Evolutionary conservation across 345 rosid species (phyloP).

Genomic region (Eucalyptus pauciflora): DNA sequence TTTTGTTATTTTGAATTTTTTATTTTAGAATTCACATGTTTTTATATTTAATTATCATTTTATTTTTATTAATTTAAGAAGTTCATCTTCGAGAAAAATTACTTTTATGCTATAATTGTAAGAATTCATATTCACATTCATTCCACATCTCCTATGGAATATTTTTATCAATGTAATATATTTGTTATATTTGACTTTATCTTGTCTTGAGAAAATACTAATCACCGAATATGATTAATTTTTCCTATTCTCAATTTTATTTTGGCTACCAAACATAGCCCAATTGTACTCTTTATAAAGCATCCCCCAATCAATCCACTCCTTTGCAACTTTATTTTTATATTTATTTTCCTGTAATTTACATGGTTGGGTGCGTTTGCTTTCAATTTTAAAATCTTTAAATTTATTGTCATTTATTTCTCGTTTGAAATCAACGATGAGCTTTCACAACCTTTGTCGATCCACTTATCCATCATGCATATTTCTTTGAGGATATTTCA

Average conservation of each 20-base stretch:
- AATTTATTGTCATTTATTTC: neutral
- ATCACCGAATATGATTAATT: neutral
- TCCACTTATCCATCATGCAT: neutral
- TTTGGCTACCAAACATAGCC: neutral
- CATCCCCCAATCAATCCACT: neutral
- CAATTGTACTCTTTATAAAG: neutral
- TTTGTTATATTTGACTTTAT: fast-evolving
- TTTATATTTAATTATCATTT: no score
- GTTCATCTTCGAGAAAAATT: neutral
- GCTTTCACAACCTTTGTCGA: neutral
- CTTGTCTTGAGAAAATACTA: fast-evolving
- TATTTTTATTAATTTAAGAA: neutral
- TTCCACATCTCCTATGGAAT: neutral
- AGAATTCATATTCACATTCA: neutral
- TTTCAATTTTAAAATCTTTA: neutral
- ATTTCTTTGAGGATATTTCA: neutral
- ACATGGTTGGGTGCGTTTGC: neutral
- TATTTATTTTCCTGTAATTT: neutral
- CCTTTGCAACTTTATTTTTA: neutral
- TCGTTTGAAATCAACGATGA: neutral
- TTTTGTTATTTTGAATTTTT: no score
- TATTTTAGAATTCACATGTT: neutral
- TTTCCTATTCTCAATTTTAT: neutral
- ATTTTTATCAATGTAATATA: neutral
- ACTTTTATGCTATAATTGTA: neutral